Evolutionary conservation across 345 rosid genomes (phyloP).

Genomic region (Punica granatum): DNA sequence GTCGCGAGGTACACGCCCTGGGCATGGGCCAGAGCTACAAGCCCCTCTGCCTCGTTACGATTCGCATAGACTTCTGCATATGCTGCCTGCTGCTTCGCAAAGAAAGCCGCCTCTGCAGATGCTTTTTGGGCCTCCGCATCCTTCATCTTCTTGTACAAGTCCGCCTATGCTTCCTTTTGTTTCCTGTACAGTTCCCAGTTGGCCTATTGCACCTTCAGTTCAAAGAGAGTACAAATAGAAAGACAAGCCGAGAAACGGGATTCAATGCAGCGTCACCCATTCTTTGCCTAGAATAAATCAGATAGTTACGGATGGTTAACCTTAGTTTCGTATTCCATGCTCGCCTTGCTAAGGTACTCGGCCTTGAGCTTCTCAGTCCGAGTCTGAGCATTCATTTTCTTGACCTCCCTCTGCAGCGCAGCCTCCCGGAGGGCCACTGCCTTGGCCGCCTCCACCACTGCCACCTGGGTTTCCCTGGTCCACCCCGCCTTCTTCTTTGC

Average conservation of each 20-base stretch:
- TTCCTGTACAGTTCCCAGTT: slow-evolving; percentile 18
- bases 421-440: slow-evolving; percentile 65
- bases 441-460: slow-evolving; percentile 67
- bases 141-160: slow-evolving; percentile 43
- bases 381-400: slow-evolving; percentile 63
- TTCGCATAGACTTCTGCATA: slow-evolving; percentile 37
- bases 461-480: slow-evolving; percentile 51
- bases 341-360: slow-evolving; percentile 63
- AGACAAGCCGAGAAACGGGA: too few relatives aligned
- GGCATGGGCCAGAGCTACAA: slow-evolving; percentile 45
- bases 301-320: slow-evolving; percentile 9
- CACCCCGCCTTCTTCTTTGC: slow-evolving; percentile 72
- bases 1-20: slow-evolving; percentile 54
- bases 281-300: too few relatives aligned
- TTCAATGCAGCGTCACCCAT: too few relatives aligned
- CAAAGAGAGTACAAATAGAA: too few relatives aligned
- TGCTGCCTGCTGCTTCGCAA: slow-evolving; percentile 37
- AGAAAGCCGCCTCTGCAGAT: slow-evolving; percentile 55
- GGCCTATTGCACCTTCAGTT: slow-evolving; percentile 17
- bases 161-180: slow-evolving; percentile 62
- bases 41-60: slow-evolving; percentile 63
- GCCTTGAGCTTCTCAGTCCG: slow-evolving; percentile 73
- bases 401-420: slow-evolving; percentile 65
- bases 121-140: slow-evolving; percentile 62
- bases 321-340: slow-evolving; percentile 76